Percentiles rank a stretch among this genome's conserved stretches.
These are phyloP conservation scores for Apophysomyces variabilis DNA, from an alignment of 371 early-diverging fungal species.

Conservation along the genomic window DNA sequence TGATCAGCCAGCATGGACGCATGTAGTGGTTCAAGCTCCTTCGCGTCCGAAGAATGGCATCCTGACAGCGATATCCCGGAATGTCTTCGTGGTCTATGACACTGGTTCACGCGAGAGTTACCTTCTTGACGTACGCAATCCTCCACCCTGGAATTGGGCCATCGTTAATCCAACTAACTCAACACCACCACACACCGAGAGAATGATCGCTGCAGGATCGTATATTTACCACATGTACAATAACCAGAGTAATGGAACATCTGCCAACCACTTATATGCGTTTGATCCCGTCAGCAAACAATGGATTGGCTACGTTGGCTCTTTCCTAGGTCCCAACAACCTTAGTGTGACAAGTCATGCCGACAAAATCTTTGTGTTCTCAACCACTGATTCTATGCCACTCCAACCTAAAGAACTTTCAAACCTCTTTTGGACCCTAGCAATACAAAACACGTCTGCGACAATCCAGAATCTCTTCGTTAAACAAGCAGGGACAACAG, in stretches of 20 bases:
- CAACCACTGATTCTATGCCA: not conserved
- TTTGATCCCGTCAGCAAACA: not conserved
- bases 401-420: not conserved
- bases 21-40: not conserved
- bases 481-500: not conserved
- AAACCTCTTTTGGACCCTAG: not conserved
- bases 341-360: not conserved
- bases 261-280: constrained; percentile 9
- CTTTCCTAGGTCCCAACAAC: constrained; percentile 1
- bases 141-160: not conserved
- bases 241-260: not conserved
- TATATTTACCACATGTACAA: constrained; percentile 1
- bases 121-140: not conserved
- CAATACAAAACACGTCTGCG: not conserved
- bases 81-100: not conserved
- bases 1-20: not conserved
- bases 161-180: not conserved
- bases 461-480: not conserved
- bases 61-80: not conserved
- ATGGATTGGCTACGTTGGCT: constrained; percentile 11
- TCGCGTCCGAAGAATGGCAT: not conserved
- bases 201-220: constrained; percentile 3
- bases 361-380: not conserved
- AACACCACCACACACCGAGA: not conserved
- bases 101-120: not conserved